Percentiles rank a stretch among this genome's conserved stretches.
Evolutionary conservation across 768 basidiomycete species (phyloP).

Genomic region (Suillus ampliporus): DNA sequence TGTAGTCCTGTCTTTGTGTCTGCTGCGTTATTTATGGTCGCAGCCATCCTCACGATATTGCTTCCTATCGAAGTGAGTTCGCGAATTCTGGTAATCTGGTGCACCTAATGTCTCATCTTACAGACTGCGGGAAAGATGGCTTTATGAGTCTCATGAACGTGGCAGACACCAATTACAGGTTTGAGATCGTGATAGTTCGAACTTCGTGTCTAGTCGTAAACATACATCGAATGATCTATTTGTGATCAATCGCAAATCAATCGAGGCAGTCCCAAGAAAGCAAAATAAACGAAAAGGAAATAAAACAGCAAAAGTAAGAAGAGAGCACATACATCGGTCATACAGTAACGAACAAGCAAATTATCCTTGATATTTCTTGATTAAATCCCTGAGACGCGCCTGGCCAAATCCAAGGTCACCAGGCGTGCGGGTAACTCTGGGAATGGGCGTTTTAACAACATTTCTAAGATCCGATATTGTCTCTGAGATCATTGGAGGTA

Average conservation of each 20-base stretch:
- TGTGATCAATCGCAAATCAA: slow-evolving; percentile 10
- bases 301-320: neutral
- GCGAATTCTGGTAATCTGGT: neutral
- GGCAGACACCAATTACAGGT: neutral
- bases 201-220: neutral
- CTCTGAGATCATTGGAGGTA: slow-evolving; percentile 45
- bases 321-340: neutral
- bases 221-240: slow-evolving; percentile 15
- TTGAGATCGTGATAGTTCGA: neutral
- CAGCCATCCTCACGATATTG: slow-evolving; percentile 45
- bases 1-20: slow-evolving; percentile 54
- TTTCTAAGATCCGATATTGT: slow-evolving; percentile 25
- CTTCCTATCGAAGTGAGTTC: slow-evolving; percentile 54
- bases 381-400: slow-evolving; percentile 75
- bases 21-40: slow-evolving; percentile 50
- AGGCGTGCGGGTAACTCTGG: slow-evolving; percentile 20
- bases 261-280: neutral
- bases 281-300: neutral
- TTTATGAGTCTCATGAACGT: slow-evolving; percentile 1
- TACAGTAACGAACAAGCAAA: neutral
- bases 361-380: slow-evolving; percentile 76
- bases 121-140: slow-evolving; percentile 34
- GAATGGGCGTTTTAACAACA: slow-evolving; percentile 17
- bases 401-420: slow-evolving; percentile 76
- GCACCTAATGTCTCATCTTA: neutral